These are phyloP conservation scores for Pleurostoma richardsiae DNA, from an alignment of 2,329 filamentous ascomycete species.

Conservation along the genomic window DNA sequence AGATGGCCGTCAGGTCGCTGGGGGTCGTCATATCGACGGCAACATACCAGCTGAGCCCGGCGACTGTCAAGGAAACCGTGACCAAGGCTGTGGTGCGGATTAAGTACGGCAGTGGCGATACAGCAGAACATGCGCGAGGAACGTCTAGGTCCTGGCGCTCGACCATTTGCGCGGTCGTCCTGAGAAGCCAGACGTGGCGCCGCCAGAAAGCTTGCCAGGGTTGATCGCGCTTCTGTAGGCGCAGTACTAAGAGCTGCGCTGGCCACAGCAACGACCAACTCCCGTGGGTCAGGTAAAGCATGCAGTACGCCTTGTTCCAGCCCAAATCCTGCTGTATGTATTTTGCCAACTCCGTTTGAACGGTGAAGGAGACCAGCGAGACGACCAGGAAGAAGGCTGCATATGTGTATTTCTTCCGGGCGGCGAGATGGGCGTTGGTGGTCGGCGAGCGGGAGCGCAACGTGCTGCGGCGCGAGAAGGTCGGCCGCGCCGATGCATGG, in stretches of 20 bases:
- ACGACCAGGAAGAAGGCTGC: constrained; percentile 78
- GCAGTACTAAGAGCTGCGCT: constrained; percentile 71
- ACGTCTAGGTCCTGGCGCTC: constrained; percentile 71
- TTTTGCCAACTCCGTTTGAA: constrained; percentile 93
- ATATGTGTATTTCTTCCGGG: constrained; percentile 79
- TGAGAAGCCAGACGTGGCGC: constrained; percentile 43
- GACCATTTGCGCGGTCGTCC: constrained; percentile 71
- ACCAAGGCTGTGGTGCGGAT: constrained; percentile 73
- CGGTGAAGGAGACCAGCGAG: constrained; percentile 80
- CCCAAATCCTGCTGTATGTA: constrained; percentile 89
- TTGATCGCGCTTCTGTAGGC: constrained; percentile 70
- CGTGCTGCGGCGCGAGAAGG: constrained; percentile 54
- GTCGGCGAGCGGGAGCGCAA: constrained; percentile 77
- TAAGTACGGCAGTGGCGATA: constrained; percentile 61
- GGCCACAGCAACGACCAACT: constrained; percentile 93
- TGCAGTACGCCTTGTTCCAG: constrained; percentile 99
- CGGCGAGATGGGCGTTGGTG: constrained; percentile 56
- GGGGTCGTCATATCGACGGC: constrained; percentile 91
- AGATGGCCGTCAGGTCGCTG: constrained; percentile 92
- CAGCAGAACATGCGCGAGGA: constrained; percentile 32
- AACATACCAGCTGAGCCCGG: constrained; percentile 91
- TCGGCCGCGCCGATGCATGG: constrained; percentile 12
- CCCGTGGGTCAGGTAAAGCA: constrained; percentile 96
- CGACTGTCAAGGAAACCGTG: constrained; percentile 81
- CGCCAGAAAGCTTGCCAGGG: constrained; percentile 87